A percentile compares a stretch with the other conserved stretches of the same genome.
These are phyloP conservation scores for Tilletia setariae DNA, from an alignment of 1,284 basidiomycete species.

Conservation along the genomic window DNA sequence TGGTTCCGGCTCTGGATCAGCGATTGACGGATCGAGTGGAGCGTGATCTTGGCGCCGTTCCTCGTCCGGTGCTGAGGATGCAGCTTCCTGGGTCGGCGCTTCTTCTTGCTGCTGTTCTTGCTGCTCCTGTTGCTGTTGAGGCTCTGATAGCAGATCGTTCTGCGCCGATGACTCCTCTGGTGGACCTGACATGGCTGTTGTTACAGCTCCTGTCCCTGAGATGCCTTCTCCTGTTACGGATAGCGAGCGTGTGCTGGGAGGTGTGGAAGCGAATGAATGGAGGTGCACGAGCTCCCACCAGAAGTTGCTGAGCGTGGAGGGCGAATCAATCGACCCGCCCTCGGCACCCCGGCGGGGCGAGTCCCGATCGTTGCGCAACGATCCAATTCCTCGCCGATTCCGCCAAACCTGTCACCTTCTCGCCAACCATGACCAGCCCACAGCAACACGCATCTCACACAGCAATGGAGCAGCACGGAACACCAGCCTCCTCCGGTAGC, in stretches of 20 bases:
- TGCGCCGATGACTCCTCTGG: too few relatives aligned
- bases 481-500: background rate
- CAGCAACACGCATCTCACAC: background rate
- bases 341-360: too few relatives aligned
- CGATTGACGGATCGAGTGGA: too few relatives aligned
- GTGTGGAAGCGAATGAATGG: too few relatives aligned
- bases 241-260: too few relatives aligned
- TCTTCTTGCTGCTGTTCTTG: background rate
- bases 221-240: too few relatives aligned
- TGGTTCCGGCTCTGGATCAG: too few relatives aligned
- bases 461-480: background rate
- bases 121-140: constrained; percentile 35
- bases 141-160: constrained; percentile 17
- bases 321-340: too few relatives aligned
- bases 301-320: too few relatives aligned
- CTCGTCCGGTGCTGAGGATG: background rate
- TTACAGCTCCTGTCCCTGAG: too few relatives aligned
- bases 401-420: background rate
- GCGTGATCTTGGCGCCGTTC: background rate
- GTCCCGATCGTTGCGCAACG: background rate
- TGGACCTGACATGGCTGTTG: too few relatives aligned
- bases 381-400: background rate
- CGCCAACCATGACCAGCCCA: background rate
- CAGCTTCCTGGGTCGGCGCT: background rate
- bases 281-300: too few relatives aligned